Conservation (phyloP, 2,329 filamentous ascomycete species). For the Ophiostoma ips region DNA sequence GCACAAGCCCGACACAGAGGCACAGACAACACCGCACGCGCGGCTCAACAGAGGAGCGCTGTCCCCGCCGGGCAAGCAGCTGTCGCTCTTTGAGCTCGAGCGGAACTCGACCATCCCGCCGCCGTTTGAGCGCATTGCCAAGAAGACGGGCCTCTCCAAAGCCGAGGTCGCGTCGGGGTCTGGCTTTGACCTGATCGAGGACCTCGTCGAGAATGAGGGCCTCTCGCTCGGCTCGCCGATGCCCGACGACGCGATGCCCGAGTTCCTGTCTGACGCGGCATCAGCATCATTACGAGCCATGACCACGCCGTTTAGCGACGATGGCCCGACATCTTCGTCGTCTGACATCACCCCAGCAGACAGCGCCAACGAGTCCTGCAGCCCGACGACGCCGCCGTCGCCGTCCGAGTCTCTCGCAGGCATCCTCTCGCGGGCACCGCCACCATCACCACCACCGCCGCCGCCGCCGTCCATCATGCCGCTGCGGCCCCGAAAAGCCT, state of each 20-base stretch:
- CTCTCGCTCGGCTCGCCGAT: background rate
- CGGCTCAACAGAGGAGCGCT: background rate
- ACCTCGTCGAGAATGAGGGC: no score
- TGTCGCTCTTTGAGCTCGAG: conserved; percentile 5
- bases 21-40: background rate
- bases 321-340: background rate
- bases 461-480: no score
- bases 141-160: conserved; percentile 1
- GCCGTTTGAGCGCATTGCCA: conserved; percentile 1
- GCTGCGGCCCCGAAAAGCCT: conserved; percentile 73
- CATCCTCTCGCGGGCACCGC: conserved; percentile 89
- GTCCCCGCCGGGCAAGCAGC: background rate
- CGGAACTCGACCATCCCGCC: background rate
- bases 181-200: conserved; percentile 4
- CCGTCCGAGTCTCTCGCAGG: conserved; percentile 58
- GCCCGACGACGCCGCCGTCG: background rate
- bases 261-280: background rate
- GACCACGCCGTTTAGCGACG: background rate
- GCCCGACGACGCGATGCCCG: background rate
- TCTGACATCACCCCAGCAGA: background rate
- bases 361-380: background rate
- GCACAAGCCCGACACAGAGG: conserved; percentile 2
- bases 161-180: conserved; percentile 6
- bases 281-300: background rate
- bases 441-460: no score